Conservation (phyloP, 768 basidiomycete species). For the Dictyophora rubrovolvata region DNA sequence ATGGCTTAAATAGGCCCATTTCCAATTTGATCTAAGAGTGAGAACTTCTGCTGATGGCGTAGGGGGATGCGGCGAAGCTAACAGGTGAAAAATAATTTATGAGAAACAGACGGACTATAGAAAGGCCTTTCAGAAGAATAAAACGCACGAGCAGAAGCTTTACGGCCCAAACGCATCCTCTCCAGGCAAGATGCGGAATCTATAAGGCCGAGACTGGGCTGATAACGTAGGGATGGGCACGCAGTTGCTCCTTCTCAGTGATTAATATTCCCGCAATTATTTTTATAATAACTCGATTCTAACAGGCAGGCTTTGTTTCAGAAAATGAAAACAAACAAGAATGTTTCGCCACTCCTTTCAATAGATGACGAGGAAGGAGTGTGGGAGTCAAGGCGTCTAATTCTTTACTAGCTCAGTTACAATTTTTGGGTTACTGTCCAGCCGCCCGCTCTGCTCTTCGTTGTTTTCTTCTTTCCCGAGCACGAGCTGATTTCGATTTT, state of each 20-base stretch:
- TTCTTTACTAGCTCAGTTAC: conserved; percentile 1
- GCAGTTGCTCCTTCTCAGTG: not conserved
- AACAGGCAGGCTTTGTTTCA: not conserved
- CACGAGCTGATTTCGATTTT: conserved; percentile 9
- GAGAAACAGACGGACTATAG: not conserved
- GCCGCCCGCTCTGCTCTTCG: conserved; percentile 1
- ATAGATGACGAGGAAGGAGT: conserved; percentile 1
- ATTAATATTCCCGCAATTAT: not conserved
- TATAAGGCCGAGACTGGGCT: not conserved
- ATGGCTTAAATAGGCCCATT: conserved; percentile 87
- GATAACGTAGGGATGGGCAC: not conserved
- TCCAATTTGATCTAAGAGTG: conserved; percentile 70
- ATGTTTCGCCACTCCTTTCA: not conserved
- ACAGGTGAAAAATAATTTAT: not conserved
- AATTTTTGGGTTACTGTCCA: not conserved
- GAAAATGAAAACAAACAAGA: not conserved
- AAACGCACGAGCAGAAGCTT: conserved; percentile 1
- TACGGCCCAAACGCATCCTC: conserved; percentile 3
- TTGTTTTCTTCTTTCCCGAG: conserved; percentile 2
- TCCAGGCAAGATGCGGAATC: conserved; percentile 2
- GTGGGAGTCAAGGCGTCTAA: conserved; percentile 4
- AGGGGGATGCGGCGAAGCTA: conserved; percentile 17
- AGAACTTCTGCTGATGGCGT: conserved; percentile 19
- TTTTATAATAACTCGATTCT: not conserved
- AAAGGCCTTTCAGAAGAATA: not conserved